These are phyloP conservation scores for Rhytidiadelphus loreus DNA, from an alignment of 225 moss, liverwort and hornwort genomes.

Conservation along the genomic window DNA sequence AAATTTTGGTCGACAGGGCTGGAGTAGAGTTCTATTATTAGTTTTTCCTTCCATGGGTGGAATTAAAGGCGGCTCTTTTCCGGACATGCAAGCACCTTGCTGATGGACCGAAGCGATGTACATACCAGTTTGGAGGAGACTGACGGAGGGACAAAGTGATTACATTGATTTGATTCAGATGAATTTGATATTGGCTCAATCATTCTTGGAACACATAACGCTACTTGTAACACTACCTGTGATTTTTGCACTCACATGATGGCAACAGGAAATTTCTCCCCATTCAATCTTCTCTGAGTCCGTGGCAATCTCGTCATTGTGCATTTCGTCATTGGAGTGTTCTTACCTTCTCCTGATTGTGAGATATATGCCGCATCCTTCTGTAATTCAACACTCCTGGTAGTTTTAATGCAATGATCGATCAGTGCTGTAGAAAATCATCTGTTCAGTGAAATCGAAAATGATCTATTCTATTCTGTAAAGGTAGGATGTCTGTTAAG, in stretches of 20 bases:
- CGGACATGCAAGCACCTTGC: constrained; percentile 40
- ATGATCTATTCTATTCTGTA: too few species aligned
- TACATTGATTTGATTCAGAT: not conserved
- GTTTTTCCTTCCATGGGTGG: not conserved
- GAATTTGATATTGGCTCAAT: not conserved
- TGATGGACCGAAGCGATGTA: constrained; percentile 28
- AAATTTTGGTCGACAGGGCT: constrained; percentile 28
- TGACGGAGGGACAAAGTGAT: not conserved
- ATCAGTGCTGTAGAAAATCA: not conserved
- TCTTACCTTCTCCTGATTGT: not conserved
- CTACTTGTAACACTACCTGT: not conserved
- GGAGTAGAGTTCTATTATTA: not conserved
- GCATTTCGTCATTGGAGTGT: not conserved
- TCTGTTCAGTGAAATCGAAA: not conserved
- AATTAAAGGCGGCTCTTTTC: constrained; percentile 3
- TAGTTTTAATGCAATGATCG: not conserved
- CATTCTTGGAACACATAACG: not conserved
- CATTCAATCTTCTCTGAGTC: not conserved
- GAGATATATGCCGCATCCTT: too few species aligned
- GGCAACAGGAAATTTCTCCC: not conserved
- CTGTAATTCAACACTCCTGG: not conserved
- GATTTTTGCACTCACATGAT: not conserved
- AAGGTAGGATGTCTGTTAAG: too few species aligned
- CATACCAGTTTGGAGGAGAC: constrained; percentile 16
- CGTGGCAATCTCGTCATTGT: not conserved